Base-by-base conservation (phyloP, 495 filamentous ascomycete species). In the Aspergillus sclerotioniger region DNA sequence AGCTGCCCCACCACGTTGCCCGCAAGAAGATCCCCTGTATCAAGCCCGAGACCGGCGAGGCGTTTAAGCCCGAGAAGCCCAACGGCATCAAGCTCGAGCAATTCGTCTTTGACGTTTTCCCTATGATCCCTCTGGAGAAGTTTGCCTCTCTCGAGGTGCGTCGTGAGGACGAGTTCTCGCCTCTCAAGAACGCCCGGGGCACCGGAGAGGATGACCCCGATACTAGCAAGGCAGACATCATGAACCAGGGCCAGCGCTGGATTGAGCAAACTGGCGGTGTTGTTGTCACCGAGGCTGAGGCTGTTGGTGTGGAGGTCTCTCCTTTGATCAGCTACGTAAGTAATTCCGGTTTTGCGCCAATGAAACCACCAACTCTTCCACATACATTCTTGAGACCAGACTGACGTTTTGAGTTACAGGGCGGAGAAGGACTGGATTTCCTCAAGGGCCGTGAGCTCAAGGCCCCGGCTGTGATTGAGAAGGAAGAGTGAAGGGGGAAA, bases 61-160 rank as follows among this genome's bases (percentile, higher is more conserved):
- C 80, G 3, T 79, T 95, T 69, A 96, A 96, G 80, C 93, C 94
- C 0, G 82, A 87, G 65, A 94, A 91, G 77, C 90, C 94, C 25
- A 99, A 99, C 68, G 94, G 94, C 51, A 90, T 99, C 81, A 99
- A 99, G 78, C 82, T 99, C 50, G 94, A 99, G 80, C 95, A 97
- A 73, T 99, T 98, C 62, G 92, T 99, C 52, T 99, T 99, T 74
- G 94, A 99, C 72, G 91, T 94, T 64, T 99, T 99, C 82, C 93
- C 95, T 47, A 80, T 90, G 81, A 81, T 94, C 13, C 80, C 90
- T 29, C 79, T 99, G 58, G 80, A 87, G 45, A 91, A 93, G 75
- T 98, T 99, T 65, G 95, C 92, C 12, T 93, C 85, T 73, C 85
- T 98, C 78, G 94, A 99, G 75, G 94, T 99, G 29, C 90, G 86